phyloP scores from a whole-genome alignment of 2,329 filamentous ascomycete genomes.

The Pseudogymnoascus sp. region DNA sequence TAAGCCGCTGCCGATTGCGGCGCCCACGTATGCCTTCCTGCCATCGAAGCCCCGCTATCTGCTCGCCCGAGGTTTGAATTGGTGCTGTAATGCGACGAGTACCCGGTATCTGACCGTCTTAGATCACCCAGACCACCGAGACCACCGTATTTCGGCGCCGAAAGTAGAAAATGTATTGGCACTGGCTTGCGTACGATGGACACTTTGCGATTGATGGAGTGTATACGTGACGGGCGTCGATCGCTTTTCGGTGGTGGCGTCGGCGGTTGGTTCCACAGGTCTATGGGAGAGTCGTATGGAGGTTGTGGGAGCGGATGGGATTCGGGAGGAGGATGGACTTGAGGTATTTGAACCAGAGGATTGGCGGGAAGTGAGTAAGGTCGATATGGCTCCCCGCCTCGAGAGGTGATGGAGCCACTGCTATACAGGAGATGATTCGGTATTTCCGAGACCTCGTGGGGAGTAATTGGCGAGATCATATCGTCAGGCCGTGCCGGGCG shows the following conservation, averaged over 20 bases:
- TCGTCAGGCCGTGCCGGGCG: background rate
- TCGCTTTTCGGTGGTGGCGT: background rate
- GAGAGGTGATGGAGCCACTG: background rate
- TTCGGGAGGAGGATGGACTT: background rate
- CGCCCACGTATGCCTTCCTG: background rate
- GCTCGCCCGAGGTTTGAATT: background rate
- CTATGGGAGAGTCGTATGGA: background rate
- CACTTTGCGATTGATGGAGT: background rate
- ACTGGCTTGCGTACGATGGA: background rate
- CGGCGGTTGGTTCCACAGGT: background rate
- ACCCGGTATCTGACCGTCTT: background rate
- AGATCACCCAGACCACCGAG: background rate
- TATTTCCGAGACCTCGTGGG: background rate
- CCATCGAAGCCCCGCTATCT: background rate
- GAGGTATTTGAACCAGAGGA: background rate
- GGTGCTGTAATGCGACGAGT: background rate
- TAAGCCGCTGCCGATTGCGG: background rate
- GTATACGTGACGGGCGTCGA: background rate
- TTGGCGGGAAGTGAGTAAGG: background rate
- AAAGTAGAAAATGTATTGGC: background rate
- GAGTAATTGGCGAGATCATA: slow-evolving; percentile 2
- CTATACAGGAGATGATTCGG: background rate
- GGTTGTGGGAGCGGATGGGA: background rate
- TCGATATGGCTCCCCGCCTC: background rate
- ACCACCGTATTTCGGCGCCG: background rate